Evolutionary conservation across 441 rosid genomes (phyloP).

Genomic region (Pelargonium australe): DNA sequence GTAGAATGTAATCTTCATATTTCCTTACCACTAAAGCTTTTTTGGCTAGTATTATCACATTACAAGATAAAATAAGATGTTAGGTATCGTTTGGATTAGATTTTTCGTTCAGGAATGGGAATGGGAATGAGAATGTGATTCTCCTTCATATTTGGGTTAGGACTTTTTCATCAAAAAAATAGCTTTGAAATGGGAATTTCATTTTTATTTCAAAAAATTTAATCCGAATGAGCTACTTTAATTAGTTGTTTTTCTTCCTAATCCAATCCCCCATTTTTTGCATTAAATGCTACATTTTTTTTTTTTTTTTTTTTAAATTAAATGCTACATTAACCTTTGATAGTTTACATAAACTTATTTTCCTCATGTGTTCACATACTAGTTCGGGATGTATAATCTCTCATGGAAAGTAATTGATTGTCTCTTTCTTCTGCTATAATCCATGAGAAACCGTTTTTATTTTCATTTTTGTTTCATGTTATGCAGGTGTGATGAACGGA

Average conservation of each 20-base stretch:
- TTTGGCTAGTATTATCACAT: background rate
- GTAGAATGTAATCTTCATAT: background rate
- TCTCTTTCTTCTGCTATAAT: background rate
- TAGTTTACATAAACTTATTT: background rate
- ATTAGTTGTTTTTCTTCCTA: no score
- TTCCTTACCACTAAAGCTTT: background rate
- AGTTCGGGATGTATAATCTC: background rate
- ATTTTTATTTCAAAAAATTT: no score
- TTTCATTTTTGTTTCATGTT: constrained; percentile 7
- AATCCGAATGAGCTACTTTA: no score
- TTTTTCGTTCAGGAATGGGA: no score
- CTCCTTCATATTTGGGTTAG: no score
- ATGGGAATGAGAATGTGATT: no score
- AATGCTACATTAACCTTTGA: background rate
- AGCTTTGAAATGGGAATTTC: no score
- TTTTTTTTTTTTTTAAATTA: no score
- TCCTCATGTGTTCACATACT: background rate
- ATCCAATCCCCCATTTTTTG: no score
- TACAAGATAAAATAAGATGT: background rate
- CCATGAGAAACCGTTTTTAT: background rate
- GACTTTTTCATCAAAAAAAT: no score
- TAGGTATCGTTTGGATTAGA: background rate
- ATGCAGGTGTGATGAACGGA: constrained; percentile 78
- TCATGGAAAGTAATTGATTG: background rate
- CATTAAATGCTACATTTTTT: no score